phyloP scores from a whole-genome alignment of 768 basidiomycete species.

The Daedaleopsis nitida region DNA sequence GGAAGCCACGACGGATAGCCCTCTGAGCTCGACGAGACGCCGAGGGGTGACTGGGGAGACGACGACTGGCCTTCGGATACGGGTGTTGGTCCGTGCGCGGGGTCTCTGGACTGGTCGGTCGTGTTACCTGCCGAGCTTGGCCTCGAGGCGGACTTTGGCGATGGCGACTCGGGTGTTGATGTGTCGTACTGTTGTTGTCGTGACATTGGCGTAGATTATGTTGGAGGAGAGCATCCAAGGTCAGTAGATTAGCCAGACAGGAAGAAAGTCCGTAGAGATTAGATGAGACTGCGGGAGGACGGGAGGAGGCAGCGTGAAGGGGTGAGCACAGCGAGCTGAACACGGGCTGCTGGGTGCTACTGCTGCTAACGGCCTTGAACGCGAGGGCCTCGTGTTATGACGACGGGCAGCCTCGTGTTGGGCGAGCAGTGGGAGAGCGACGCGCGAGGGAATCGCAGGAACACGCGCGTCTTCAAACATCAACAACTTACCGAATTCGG shows the following conservation, averaged over 20 bases:
- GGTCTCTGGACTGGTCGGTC: conserved; percentile 12
- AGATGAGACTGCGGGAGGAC: conserved; percentile 26
- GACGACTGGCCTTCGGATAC: conserved; percentile 23
- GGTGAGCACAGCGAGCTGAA: conserved; percentile 28
- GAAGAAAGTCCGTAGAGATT: conserved; percentile 22
- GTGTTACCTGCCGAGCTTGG: conserved; percentile 22
- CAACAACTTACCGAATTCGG: conserved; percentile 26
- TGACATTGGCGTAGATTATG: conserved; percentile 33
- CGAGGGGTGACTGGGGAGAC: conserved; percentile 27
- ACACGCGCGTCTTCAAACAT: conserved; percentile 20
- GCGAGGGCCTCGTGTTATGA: conserved; percentile 34
- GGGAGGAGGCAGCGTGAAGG: conserved; percentile 18
- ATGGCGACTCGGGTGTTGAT: conserved; percentile 23
- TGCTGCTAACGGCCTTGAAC: conserved; percentile 30
- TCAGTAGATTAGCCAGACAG: conserved; percentile 25
- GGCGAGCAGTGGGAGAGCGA: conserved; percentile 21
- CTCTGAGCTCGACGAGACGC: conserved; percentile 44
- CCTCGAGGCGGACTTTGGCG: conserved; percentile 31
- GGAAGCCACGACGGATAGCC: conserved; percentile 89
- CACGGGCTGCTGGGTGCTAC: conserved; percentile 27
- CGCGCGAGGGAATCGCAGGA: conserved; percentile 21
- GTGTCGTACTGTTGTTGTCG: conserved; percentile 31
- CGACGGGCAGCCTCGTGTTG: conserved; percentile 32
- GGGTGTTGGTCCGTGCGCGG: conserved; percentile 18
- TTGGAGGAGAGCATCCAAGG: conserved; percentile 26